A percentile compares a stretch with the other conserved stretches of the same genome.
Evolutionary conservation across 164 flowering plant species (phyloP).

Genomic region (Protea cynaroides): DNA sequence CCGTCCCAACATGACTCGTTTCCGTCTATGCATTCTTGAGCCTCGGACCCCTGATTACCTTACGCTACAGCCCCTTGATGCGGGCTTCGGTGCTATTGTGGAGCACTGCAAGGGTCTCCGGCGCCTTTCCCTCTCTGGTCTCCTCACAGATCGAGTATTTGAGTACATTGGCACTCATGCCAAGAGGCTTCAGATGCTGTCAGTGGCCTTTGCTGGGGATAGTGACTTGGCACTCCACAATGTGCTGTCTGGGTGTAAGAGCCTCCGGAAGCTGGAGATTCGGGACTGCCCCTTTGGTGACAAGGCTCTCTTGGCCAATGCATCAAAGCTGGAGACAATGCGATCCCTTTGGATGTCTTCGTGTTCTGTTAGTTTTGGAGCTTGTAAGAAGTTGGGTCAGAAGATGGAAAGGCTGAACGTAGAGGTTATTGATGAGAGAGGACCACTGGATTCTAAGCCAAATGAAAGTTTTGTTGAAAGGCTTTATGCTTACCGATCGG

Average conservation of each 20-base stretch:
- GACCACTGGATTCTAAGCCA: conserved; percentile 37
- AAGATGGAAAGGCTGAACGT: conserved; percentile 72
- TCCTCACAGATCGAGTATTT: conserved; percentile 69
- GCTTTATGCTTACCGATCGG: conserved; percentile 62
- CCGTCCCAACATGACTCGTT: conserved; percentile 67
- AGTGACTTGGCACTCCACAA: conserved; percentile 77
- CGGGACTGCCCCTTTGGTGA: conserved; percentile 92
- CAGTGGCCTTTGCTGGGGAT: conserved; percentile 92
- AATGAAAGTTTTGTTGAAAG: conserved; percentile 55
- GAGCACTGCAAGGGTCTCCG: conserved; percentile 63
- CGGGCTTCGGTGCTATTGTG: conserved; percentile 84
- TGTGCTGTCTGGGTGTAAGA: conserved; percentile 76
- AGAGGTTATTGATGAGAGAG: conserved; percentile 78
- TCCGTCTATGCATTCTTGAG: conserved; percentile 85
- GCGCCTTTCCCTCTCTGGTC: conserved; percentile 84
- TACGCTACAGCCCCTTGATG: conserved; percentile 69
- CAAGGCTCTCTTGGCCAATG: conserved; percentile 81
- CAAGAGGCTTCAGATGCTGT: conserved; percentile 76
- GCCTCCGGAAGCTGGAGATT: conserved; percentile 75
- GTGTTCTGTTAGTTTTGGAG: conserved; percentile 74
- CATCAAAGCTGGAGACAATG: conserved; percentile 94
- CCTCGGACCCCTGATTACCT: conserved; percentile 70
- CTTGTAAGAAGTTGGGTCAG: conserved; percentile 66
- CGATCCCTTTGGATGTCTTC: conserved; percentile 99
- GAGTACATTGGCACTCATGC: conserved; percentile 71